Percentiles rank a stretch among this genome's conserved stretches.
Evolutionary conservation across 352 stramenopile species (phyloP).

Genomic region (Blastocystis sp.): DNA sequence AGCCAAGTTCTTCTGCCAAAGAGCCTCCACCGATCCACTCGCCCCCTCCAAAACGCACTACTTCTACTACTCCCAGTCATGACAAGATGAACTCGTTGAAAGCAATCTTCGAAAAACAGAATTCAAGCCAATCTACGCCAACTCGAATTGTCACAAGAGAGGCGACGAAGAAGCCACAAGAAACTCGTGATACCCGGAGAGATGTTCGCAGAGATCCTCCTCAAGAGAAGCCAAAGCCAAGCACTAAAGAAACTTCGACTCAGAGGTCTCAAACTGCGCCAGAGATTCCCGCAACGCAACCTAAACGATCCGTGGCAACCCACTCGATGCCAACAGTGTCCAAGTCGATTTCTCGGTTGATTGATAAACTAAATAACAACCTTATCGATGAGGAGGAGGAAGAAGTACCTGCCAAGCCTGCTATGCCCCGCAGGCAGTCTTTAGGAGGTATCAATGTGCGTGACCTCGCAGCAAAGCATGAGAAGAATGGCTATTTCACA

Average conservation of each 20-base stretch:
- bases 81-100: slow-evolving; percentile 21
- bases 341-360: not conserved
- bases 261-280: not conserved
- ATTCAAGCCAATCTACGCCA: not conserved
- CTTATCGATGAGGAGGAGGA: not conserved
- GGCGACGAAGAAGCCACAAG: not conserved
- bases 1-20: not conserved
- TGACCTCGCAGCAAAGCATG: slow-evolving; percentile 22
- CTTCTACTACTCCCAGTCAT: not conserved
- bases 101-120: slow-evolving; percentile 17
- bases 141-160: not conserved
- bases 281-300: not conserved
- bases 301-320: not conserved
- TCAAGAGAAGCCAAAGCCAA: not conserved
- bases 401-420: not conserved
- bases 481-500: not conserved
- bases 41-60: not conserved
- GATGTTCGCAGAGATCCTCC: not conserved
- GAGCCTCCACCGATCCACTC: not conserved
- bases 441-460: not conserved
- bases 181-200: not conserved
- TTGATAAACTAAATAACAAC: not conserved
- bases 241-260: not conserved
- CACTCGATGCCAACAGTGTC: not conserved
- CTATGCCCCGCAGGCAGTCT: slow-evolving; percentile 22